Evolutionary conservation across 2,329 filamentous ascomycete species (phyloP).

Genomic region (Talaromyces sp.): DNA sequence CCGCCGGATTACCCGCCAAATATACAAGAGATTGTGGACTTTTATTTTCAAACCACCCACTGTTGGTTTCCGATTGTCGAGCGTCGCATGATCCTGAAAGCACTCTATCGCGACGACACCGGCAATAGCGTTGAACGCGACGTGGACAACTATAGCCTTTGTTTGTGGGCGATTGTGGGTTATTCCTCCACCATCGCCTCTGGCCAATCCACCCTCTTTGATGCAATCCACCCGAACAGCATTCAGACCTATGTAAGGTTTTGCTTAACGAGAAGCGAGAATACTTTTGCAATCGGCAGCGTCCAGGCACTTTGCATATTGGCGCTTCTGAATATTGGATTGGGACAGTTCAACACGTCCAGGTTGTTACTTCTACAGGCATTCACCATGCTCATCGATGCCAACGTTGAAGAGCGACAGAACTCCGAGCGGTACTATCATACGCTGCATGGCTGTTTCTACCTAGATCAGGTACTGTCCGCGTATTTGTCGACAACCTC

Average conservation of each 20-base stretch:
- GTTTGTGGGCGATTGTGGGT: constrained; percentile 57
- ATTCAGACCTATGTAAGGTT: constrained; percentile 48
- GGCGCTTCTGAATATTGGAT: constrained; percentile 60
- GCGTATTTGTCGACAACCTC: constrained; percentile 40
- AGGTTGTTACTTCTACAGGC: constrained; percentile 64
- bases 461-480: constrained; percentile 27
- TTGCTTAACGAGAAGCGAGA: constrained; percentile 45
- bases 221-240: constrained; percentile 46
- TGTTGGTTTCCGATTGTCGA: constrained; percentile 73
- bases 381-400: constrained; percentile 50
- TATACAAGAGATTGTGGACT: constrained; percentile 57
- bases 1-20: constrained; percentile 52
- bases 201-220: background rate
- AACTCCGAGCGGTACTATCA: constrained; percentile 24
- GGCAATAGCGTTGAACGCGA: constrained; percentile 30
- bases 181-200: constrained; percentile 44
- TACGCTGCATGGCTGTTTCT: constrained; percentile 20
- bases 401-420: constrained; percentile 33
- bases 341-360: constrained; percentile 54
- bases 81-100: constrained; percentile 58
- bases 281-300: constrained; percentile 48
- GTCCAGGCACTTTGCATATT: constrained; percentile 58
- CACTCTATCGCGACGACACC: constrained; percentile 48
- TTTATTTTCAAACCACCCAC: constrained; percentile 72
- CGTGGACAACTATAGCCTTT: constrained; percentile 9